Base-by-base conservation (phyloP, 1,284 basidiomycete species). In the Apiotrichum laibachii region DNA sequence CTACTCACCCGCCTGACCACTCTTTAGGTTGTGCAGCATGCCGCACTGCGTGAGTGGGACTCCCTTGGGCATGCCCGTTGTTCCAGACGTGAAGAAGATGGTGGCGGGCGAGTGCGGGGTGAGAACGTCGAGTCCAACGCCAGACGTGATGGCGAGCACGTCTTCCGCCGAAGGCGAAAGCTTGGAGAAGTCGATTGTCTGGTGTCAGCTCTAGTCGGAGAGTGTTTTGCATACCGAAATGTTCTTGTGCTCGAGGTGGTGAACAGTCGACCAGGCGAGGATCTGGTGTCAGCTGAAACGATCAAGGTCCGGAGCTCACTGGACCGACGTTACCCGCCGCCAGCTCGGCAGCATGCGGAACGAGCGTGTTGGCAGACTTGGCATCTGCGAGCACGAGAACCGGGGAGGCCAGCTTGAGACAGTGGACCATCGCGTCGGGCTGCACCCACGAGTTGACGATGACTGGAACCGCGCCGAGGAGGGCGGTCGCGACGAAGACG, bases 81-180 rank as follows among this genome's bases (percentile, higher is more conserved):
- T 75, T 5, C 72, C 56, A 13, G 56, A 57, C 13, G 73, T 70
- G 55, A 71, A 75, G 62, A 73, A 75, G 44, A 73, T 68, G n/a
- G 70, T 65, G 15, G 60, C 72, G 57, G 71, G 69, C 37, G 65
- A 67, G 50, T 75, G 70, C 16, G 72, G 69, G 33, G 58, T 55
- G 4, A 72, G 54, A 0, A 12, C 46, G 19, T 64, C 59, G 21
- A 73, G 22, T 0, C 67, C 33, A 11, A 15, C 40, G 31, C 50
- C 50, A 15, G 26, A n/a, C 5, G 15, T 35, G 13, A 55, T 50
- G 31, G 51, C 42, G 21, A 35, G 4, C 1, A 40, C n/a, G 40
- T 42, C 51, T 2, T n/a, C 16, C 33, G 34, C 34, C 15, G 49
- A 19, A 8, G 35, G 33, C 21, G 3, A 31, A n/a, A 53, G 48